Conservation (phyloP, 2,329 filamentous ascomycete species). For the Phaeoacremonium minimum region DNA sequence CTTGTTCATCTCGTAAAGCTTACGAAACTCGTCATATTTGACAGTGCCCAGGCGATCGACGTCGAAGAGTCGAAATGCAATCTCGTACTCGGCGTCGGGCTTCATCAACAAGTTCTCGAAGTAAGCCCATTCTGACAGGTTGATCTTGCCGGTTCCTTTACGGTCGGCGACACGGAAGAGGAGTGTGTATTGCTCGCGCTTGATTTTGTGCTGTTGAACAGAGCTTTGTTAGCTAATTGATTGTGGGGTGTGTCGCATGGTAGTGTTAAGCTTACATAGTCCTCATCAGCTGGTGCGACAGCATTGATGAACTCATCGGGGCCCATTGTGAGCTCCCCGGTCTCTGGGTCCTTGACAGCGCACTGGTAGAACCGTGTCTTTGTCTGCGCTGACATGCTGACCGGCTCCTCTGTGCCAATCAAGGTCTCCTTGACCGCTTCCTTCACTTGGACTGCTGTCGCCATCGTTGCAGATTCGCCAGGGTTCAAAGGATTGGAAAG, state of each 20-base stretch:
- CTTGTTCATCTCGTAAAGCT: conserved; percentile 84
- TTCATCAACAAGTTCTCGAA: conserved; percentile 94
- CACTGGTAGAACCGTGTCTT: conserved; percentile 72
- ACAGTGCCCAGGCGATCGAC: conserved; percentile 77
- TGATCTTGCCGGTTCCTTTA: conserved; percentile 67
- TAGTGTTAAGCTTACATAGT: conserved; percentile 68
- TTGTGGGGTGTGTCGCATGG: conserved; percentile 1
- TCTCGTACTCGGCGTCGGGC: conserved; percentile 97
- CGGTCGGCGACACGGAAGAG: conserved; percentile 91
- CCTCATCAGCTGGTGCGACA: conserved; percentile 78
- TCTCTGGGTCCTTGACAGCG: conserved; percentile 69
- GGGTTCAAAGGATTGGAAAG: background rate
- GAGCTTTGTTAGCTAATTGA: conserved; percentile 5
- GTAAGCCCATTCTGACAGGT: conserved; percentile 79
- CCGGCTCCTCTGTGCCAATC: conserved; percentile 55
- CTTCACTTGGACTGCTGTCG: conserved; percentile 48
- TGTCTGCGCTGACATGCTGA: conserved; percentile 68
- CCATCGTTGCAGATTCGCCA: conserved; percentile 23
- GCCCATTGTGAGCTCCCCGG: conserved; percentile 75
- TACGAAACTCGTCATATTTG: conserved; percentile 84
- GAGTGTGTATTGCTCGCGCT: conserved; percentile 89
- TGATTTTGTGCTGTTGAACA: conserved; percentile 81
- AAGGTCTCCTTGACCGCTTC: conserved; percentile 77
- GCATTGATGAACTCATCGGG: conserved; percentile 87
- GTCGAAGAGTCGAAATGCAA: conserved; percentile 95